These are phyloP conservation scores for Elaeagnus macrophylla DNA, from an alignment of 306 rosid species.

Conservation along the genomic window DNA sequence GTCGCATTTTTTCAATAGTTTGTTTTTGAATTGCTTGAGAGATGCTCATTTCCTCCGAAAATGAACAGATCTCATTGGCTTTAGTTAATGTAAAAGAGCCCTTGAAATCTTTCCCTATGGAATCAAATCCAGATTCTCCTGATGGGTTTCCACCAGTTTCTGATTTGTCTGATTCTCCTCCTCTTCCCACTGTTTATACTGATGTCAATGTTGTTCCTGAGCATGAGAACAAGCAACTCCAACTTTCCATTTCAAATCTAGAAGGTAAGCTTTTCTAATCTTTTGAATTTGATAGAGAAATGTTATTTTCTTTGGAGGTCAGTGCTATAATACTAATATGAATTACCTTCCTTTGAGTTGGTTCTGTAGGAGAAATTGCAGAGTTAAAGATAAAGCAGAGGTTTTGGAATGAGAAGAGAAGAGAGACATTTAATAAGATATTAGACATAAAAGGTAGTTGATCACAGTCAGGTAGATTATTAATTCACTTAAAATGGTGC, in stretches of 20 bases:
- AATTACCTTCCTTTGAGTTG: slow-evolving; percentile 10
- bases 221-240: slow-evolving; percentile 47
- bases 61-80: slow-evolving; percentile 42
- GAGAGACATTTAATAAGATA: slow-evolving; percentile 76
- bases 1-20: slow-evolving; percentile 5
- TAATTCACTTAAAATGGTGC: slow-evolving; percentile 1
- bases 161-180: slow-evolving; percentile 25
- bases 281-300: not conserved
- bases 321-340: slow-evolving; percentile 8
- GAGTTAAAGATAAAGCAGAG: slow-evolving; percentile 49
- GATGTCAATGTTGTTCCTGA: slow-evolving; percentile 80
- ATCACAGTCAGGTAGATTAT: slow-evolving; percentile 1
- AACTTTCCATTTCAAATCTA: slow-evolving; percentile 41
- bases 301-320: not conserved
- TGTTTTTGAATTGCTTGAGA: slow-evolving; percentile 19
- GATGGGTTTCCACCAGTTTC: slow-evolving; percentile 27
- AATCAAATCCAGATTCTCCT: slow-evolving; percentile 41
- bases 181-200: slow-evolving; percentile 43
- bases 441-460: slow-evolving; percentile 76
- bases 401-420: slow-evolving; percentile 40
- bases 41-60: slow-evolving; percentile 43
- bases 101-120: slow-evolving; percentile 37
- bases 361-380: slow-evolving; percentile 54
- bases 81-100: slow-evolving; percentile 30
- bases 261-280: slow-evolving; percentile 36